These are phyloP conservation scores for Cryptococcus sp. DNA, from an alignment of 1,284 basidiomycete species.

Conservation along the genomic window DNA sequence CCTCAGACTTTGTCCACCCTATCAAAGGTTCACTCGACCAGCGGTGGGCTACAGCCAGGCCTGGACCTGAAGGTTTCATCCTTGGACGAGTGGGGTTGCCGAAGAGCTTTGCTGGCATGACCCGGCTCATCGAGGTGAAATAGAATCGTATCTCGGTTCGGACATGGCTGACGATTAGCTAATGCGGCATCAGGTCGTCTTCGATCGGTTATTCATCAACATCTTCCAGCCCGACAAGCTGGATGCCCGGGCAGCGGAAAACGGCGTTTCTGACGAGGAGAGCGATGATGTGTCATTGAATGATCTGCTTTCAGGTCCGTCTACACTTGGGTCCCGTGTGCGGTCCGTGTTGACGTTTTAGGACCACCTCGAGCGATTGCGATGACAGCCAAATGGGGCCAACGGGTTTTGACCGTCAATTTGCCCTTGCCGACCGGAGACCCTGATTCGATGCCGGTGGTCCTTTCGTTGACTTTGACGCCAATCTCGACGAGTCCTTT, in stretches of 20 bases:
- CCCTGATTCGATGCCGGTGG: neutral
- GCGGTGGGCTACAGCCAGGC: conserved; percentile 31
- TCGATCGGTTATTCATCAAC: conserved; percentile 24
- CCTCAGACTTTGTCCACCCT: conserved; percentile 22
- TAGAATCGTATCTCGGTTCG: neutral
- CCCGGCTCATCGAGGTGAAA: conserved; percentile 4
- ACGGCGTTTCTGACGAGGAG: conserved; percentile 1
- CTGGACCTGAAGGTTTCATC: conserved; percentile 35
- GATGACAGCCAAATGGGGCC: neutral
- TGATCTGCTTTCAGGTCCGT: conserved; percentile 3
- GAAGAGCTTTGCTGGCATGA: conserved; percentile 12
- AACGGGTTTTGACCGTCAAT: neutral
- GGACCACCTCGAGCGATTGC: neutral
- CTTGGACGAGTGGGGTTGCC: conserved; percentile 29
- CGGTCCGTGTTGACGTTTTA: neutral
- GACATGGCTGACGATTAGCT: conserved; percentile 2
- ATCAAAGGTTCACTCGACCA: conserved; percentile 15
- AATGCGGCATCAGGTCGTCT: conserved; percentile 24
- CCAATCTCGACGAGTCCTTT: neutral
- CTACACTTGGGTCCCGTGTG: neutral
- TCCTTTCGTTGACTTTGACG: neutral
- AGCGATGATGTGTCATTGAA: conserved; percentile 9
- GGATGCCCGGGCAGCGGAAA: neutral
- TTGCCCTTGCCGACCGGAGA: neutral
- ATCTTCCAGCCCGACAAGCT: conserved; percentile 10